These are phyloP conservation scores for Mortierella sp. DNA, from an alignment of 371 early-diverging fungal genomes.

Conservation along the genomic window DNA sequence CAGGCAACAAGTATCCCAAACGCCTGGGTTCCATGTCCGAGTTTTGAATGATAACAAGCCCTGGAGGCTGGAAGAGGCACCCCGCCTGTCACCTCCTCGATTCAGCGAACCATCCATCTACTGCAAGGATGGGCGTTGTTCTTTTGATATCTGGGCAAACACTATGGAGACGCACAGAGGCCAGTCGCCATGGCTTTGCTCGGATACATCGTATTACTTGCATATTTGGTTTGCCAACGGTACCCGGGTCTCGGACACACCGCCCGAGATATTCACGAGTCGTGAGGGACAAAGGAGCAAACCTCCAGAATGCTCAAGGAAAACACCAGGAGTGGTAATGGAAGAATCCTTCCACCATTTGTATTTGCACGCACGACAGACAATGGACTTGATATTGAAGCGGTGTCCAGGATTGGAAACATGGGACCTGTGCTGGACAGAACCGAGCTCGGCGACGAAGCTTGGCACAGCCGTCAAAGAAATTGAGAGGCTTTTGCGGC, in stretches of 20 bases:
- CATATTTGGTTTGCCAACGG: conserved; percentile 52
- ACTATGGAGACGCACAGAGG: not conserved
- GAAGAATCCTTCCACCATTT: too few species aligned
- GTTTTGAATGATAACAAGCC: conserved; percentile 18
- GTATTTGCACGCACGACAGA: too few species aligned
- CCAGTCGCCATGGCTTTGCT: conserved; percentile 20
- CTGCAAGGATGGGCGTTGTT: conserved; percentile 19
- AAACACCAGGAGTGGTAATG: not conserved
- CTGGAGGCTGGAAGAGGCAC: conserved; percentile 32
- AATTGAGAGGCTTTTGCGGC: too few species aligned
- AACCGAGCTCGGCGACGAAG: too few species aligned
- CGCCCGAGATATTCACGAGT: conserved; percentile 31
- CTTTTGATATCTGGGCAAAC: conserved; percentile 8
- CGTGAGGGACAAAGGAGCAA: conserved; percentile 1
- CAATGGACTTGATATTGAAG: too few species aligned
- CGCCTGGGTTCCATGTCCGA: conserved; percentile 31
- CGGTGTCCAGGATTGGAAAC: too few species aligned
- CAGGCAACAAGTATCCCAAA: conserved; percentile 2
- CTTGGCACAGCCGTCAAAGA: too few species aligned
- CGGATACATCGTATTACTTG: conserved; percentile 20
- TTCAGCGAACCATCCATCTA: conserved; percentile 27
- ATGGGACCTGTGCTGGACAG: too few species aligned
- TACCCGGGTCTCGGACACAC: conserved; percentile 23
- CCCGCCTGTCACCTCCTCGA: conserved; percentile 15
- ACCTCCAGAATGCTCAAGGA: conserved; percentile 1